A percentile compares a stretch with the other conserved stretches of the same genome.
Evolutionary conservation across 192 early-diverging fungal species (phyloP).

Genomic region (Pilaira anomala): DNA sequence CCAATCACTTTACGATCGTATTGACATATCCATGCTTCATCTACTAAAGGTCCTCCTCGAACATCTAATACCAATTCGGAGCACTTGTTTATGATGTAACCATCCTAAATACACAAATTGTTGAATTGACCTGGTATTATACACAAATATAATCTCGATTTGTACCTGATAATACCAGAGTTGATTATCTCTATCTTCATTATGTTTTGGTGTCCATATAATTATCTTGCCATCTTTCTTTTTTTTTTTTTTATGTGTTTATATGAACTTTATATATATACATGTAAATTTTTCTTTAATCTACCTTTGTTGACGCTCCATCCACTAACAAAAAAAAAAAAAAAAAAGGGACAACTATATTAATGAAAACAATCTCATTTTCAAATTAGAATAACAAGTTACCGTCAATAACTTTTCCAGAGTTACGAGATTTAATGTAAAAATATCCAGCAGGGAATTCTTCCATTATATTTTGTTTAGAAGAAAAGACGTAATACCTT

Average conservation of each 20-base stretch:
- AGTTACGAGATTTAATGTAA: conserved; percentile 32
- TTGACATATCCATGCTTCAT: conserved; percentile 20
- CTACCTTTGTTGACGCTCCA: conserved; percentile 31
- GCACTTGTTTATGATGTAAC: conserved; percentile 28
- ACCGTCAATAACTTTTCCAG: conserved; percentile 33
- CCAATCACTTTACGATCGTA: conserved; percentile 28
- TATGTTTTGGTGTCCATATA: conserved; percentile 32
- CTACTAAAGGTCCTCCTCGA: conserved; percentile 26
- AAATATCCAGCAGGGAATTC: conserved; percentile 36
- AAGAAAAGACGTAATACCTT: too few species aligned
- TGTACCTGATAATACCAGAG: conserved; percentile 34
- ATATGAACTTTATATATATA: neutral
- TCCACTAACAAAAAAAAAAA: conserved; percentile 16
- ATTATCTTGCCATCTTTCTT: conserved; percentile 34
- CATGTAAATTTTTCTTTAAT: too few species aligned
- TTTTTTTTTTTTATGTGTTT: neutral
- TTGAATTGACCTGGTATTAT: neutral
- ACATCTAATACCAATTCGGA: conserved; percentile 31
- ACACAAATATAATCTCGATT: neutral
- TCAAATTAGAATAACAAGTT: neutral
- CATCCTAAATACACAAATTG: conserved; percentile 11
- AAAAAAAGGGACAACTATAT: too few species aligned
- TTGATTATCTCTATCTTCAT: conserved; percentile 33
- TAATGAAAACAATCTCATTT: neutral
- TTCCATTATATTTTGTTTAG: too few species aligned